Evolutionary conservation across 768 basidiomycete species (phyloP), one percentile per base, ranked within the genome.

Genomic region (Hericium coralloides): DNA sequence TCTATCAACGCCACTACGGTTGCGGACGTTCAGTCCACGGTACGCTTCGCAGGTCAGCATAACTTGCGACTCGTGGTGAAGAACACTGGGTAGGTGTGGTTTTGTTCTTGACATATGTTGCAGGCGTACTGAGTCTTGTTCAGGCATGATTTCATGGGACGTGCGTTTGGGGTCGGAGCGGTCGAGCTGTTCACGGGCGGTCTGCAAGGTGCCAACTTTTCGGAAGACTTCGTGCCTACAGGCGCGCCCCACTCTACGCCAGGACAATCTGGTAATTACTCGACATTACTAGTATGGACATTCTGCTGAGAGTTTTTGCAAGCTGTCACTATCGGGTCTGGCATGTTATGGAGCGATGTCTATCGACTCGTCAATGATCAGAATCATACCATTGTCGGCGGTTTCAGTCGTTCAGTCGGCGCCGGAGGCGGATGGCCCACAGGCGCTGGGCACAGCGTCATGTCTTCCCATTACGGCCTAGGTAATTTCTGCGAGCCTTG

Each of bases 401-500:
- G 75, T 9, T 17, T 70, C 5, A 72, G 72, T 7, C 76, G 72
- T 22, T 72, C 76, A 4, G 69, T 80, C 6, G 79, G 77, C 38
- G 72, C 78, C 25, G 71, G 73, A 14, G 78, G 76, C 26, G 79
- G 79, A 22, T 81, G 77, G 75, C 54, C 76, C 3, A 64, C 70
- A 23, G 80, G 79, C 12, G 78, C 75, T 3, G 77, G 79, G 1
- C 77, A 81, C 55, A 74, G 74, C 43, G 60, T 66, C 4, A 56
- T 77, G 10, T 66, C 74, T 4, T 68, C 78, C 2, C 64, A 55
- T 8, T 71, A 72, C 58, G 79, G 79, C 12, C 69, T 79, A n/a
- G 75, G 76, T 76, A 60, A 60, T 26, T 18, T 43, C 6, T 7
- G 15, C 41, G 18, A 43, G 17, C 12, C 15, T 17, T 18, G 17